Percentiles rank a stretch among this genome's conserved stretches.
Evolutionary conservation across 129 eudicot genomes (phyloP).

Genomic region (Artemisia annua): DNA sequence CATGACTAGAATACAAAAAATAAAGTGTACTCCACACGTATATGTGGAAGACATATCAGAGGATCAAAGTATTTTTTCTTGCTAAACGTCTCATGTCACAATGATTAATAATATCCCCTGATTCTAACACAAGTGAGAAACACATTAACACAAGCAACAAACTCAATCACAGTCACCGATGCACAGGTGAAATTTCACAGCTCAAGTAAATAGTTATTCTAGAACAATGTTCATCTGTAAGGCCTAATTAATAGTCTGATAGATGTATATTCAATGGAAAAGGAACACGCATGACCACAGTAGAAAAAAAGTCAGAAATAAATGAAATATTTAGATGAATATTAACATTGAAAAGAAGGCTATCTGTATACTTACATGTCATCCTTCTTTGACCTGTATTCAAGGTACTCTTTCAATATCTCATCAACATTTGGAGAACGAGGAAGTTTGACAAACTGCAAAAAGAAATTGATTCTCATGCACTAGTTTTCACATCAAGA

Average conservation of each 20-base stretch:
- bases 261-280: no score
- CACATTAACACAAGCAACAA: neutral
- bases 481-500: neutral
- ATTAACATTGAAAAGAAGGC: no score
- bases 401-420: constrained; percentile 53
- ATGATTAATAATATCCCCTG: no score
- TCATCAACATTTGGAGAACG: constrained; percentile 67
- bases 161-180: neutral
- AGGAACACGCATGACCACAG: no score
- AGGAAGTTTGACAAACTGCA: constrained; percentile 82
- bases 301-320: no score
- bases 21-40: no score
- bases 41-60: no score
- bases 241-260: no score
- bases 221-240: neutral
- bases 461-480: constrained; percentile 1
- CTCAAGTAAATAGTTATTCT: neutral
- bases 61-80: no score
- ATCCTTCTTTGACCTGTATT: constrained; percentile 50
- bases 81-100: no score
- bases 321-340: no score
- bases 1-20: no score
- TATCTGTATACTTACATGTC: constrained; percentile 44
- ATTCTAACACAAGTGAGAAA: neutral
- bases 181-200: neutral